Base-by-base conservation (phyloP, 2,329 filamentous ascomycete genomes). In the Colletotrichum acutatum region DNA sequence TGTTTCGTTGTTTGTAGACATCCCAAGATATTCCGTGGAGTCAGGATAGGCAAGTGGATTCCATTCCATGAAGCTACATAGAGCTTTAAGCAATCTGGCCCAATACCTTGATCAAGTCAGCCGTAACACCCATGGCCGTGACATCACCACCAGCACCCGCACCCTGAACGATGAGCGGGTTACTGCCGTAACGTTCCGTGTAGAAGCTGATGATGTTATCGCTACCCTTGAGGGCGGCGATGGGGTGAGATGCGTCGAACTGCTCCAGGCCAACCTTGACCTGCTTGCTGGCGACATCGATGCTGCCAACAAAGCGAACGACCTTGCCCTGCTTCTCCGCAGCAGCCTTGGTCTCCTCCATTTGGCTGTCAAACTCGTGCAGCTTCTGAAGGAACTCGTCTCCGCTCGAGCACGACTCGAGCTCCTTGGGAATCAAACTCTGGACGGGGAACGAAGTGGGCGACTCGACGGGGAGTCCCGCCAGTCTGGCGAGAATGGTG, bases 161-260 rank as follows among this genome's bases (percentile, higher is more conserved):
- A 72, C 97, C 97, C 86, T 98, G 96, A 75, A 99, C 91, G 80
- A 98, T 98, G 75, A 99, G 87, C 56, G 97, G 95, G 83, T 96
- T 97, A 80, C 87, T 89, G 71, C 95, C 95, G 81, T 99, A 99
- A 78, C 97, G 90, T 88, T 97, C 93, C 6, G 97, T 99, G 85
- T 98, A 97, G 87, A 99, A 98, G 87, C 93, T 97, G 81, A 99
- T 98, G 82, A 99, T 97, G 86, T 99, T 99, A 82, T 98, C 97
- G 83, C 95, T 98, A 46, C 97, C 97, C 89, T 98, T 97, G 71
- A 99, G 88, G 60, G 94, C 93, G 16, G 97, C 97, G 84, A 99
- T 98, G 14, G 97, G 94, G 80, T 97, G 95, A 74, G 93, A 94
- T 77, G 90, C 91, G 76, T 97, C 95, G 78, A 95, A 95, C 84